Evolutionary conservation across 169 alveolate species (phyloP).

Genomic region (Plasmodium falciparum): DNA sequence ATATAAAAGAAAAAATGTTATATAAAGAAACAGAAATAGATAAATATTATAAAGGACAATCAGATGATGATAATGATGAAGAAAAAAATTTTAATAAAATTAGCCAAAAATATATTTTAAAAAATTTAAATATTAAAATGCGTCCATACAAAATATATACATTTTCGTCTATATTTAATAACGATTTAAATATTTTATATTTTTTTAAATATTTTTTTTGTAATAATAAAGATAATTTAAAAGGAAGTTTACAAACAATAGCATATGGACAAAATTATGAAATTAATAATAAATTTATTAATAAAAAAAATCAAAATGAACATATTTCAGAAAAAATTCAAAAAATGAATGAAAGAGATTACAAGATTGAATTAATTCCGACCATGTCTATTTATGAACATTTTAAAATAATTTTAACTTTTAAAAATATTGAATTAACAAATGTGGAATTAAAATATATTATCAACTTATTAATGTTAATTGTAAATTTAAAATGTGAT

Average conservation of each 20-base stretch:
- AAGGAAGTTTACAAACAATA: background rate
- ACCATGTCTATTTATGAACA: constrained; percentile 70
- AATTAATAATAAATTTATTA: background rate
- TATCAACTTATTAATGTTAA: constrained; percentile 42
- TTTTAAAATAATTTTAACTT: constrained; percentile 31
- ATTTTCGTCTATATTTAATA: constrained; percentile 62
- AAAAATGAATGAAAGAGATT: constrained; percentile 16
- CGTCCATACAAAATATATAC: constrained; percentile 40
- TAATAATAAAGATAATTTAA: constrained; percentile 5
- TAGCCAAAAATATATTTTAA: constrained; percentile 39
- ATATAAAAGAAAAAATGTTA: background rate
- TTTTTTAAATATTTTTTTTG: constrained; percentile 56
- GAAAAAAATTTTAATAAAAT: background rate
- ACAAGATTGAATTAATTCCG: constrained; percentile 37
- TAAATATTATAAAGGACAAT: background rate
- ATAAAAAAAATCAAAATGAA: background rate
- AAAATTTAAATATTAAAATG: constrained; percentile 55
- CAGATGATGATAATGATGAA: background rate
- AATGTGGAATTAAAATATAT: constrained; percentile 21
- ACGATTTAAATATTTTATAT: constrained; percentile 59
- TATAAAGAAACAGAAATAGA: background rate
- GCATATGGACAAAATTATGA: background rate
- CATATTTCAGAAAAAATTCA: background rate
- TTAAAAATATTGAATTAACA: constrained; percentile 28
- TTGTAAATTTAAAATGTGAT: constrained; percentile 60